A percentile compares a stretch with the other conserved stretches of the same genome.
Evolutionary conservation across 2,329 filamentous ascomycete species (phyloP).

Genomic region (Aspergillus fischeri): DNA sequence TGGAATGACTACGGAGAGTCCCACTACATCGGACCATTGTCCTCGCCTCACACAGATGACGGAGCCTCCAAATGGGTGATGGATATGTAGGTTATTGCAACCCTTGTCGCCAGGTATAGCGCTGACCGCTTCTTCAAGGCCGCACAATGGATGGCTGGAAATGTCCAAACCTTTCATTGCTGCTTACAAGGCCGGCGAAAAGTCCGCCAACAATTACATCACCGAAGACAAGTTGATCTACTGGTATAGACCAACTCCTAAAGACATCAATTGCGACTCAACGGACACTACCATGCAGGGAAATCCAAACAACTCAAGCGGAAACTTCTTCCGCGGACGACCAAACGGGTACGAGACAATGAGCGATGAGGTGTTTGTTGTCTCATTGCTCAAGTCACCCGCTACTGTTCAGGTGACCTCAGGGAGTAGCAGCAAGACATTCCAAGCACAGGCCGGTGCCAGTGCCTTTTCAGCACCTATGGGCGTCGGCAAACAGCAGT

Average conservation of each 20-base stretch:
- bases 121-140: constrained; percentile 29
- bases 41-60: constrained; percentile 36
- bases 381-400: constrained; percentile 46
- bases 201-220: constrained; percentile 35
- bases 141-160: constrained; percentile 52
- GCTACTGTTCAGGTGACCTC: constrained; percentile 46
- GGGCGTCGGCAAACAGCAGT: constrained; percentile 46
- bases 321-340: constrained; percentile 51
- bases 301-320: constrained; percentile 42
- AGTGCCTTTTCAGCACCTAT: constrained; percentile 45
- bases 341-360: constrained; percentile 50
- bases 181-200: constrained; percentile 48
- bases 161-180: constrained; percentile 53
- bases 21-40: constrained; percentile 51
- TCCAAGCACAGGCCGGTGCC: constrained; percentile 46
- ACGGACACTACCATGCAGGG: constrained; percentile 49
- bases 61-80: constrained; percentile 48
- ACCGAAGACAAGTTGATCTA: constrained; percentile 50
- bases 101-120: no score
- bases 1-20: constrained; percentile 55
- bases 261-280: constrained; percentile 45
- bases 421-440: constrained; percentile 41
- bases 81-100: constrained; percentile 39
- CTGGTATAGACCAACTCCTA: constrained; percentile 53
- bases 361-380: constrained; percentile 50